These are phyloP conservation scores for Penicillium subrubescens DNA, from an alignment of 495 filamentous ascomycete genomes.

Conservation along the genomic window DNA sequence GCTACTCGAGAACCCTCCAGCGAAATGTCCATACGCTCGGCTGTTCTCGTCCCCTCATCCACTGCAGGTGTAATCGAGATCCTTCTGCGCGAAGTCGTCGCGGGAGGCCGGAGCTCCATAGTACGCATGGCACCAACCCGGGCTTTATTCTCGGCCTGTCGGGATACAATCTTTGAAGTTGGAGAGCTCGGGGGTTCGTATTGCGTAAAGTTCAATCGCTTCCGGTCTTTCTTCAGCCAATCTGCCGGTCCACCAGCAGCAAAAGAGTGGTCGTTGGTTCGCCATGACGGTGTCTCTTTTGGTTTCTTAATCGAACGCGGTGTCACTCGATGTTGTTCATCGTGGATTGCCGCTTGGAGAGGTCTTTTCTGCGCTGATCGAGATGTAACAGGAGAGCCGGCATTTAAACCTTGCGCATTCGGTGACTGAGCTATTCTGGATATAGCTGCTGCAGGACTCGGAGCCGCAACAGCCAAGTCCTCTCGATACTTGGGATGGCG, in stretches of 20 bases:
- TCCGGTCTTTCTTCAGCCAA: slow-evolving; percentile 47
- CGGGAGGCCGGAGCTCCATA: slow-evolving; percentile 3
- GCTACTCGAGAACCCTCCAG: neutral
- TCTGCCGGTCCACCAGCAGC: slow-evolving; percentile 13
- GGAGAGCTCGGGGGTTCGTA: slow-evolving; percentile 49
- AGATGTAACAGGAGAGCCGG: neutral
- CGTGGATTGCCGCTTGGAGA: neutral
- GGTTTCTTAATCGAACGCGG: slow-evolving; percentile 5
- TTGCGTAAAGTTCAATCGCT: slow-evolving; percentile 32
- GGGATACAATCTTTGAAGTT: slow-evolving; percentile 28
- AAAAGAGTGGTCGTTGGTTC: slow-evolving; percentile 6
- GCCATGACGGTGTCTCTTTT: slow-evolving; percentile 3
- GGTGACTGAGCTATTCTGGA: neutral
- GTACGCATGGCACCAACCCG: slow-evolving; percentile 5
- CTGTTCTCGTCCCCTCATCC: neutral
- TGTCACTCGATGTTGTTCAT: neutral
- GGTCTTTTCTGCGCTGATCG: slow-evolving; percentile 7
- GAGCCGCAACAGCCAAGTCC: slow-evolving; percentile 6
- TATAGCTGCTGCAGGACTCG: neutral
- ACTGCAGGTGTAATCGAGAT: slow-evolving; percentile 2
- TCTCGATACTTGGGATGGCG: slow-evolving; percentile 8
- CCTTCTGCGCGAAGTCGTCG: slow-evolving; percentile 2
- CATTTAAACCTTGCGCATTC: neutral
- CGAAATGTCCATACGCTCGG: neutral
- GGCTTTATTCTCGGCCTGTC: slow-evolving; percentile 20